Evolutionary conservation across 306 rosid species (phyloP), one percentile per base, ranked within the genome.

Genomic region (Prunus mume): DNA sequence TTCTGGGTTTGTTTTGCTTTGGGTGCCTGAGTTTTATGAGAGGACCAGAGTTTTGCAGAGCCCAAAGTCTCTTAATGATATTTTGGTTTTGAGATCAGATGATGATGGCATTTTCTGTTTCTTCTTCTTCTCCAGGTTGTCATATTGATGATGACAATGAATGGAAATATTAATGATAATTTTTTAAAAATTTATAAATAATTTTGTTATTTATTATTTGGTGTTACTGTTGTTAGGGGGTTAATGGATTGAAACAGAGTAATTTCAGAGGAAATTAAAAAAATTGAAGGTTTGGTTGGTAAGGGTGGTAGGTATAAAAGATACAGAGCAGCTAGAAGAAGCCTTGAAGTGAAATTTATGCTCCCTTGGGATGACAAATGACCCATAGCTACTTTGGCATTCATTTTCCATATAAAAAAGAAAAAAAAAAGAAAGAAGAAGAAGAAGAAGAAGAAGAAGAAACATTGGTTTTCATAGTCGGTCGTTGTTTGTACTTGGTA

Each of bases 231-330:
- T 22, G 22, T 9, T 3, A 22, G n/a, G 12, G 19, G 65, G 3
- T 60, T 13, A 15, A 60, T 30, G 68, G 68, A 25, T 63, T 63
- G 68, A 63, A 47, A 13, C 15, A 11, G 15, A 63, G 68, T 4
- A 47, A 9, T 47, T 7, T 14, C 4, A 19, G 5, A 9, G 9
- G 24, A 32, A 65, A 19, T 9, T 12, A 12, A 15, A 12, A 3
- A 24, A 9, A 30, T 41, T 41, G 65, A 38, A 55, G 67, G 38
- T 24, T 55, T 6, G 78, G 61, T 74, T 17, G 69, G 49, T 27
- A 61, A 45, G 71, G 68, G 47, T 68, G 76, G 81, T 83, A 34
- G 90, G 86, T 81, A 38, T 74, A 87, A 85, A 79, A 83, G 80
- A 77, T 80, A 77, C 71, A 38, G 63, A 61, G 70, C 69, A 70